Base-by-base conservation (phyloP, 768 basidiomycete species). In the Russula dissimulans region DNA sequence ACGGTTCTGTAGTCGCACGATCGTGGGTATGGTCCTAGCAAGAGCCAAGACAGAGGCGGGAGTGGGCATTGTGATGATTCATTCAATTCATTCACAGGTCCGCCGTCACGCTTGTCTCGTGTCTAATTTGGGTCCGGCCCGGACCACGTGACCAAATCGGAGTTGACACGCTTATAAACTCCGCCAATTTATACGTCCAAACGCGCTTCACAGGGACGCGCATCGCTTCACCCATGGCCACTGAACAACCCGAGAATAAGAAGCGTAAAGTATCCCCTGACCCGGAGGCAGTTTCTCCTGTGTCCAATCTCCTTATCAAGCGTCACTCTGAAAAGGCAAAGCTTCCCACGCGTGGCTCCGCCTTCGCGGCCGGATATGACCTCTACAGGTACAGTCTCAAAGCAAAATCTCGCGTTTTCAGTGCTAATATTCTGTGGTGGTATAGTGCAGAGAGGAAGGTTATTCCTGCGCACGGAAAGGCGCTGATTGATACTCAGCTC, bases 311-410 rank as follows among this genome's bases (percentile, higher is more conserved):
- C 18, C 82, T 92, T 56, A 81, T 99, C 69, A 97, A 97, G 70
- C 82, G 84, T 38, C 84, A 89, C 41, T 92, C 90, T 3, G 81
- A 84, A 17, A 89, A 85, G 68, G 97, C 91, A 29, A 87, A 71
- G 63, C 70, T 92, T 22, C 97, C 97, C 3, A 93, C 89, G 10
- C 82, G 92, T 52, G 95, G 97, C 0, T 92, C 89, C 3, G 73
- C 83, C 2, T 76, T 93, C 51, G 82, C 95, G 2, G 97, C 97
- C 1, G 97, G 97, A 5, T 97, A 98, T 69, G 97, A 99, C 72
- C 77, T 99, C 41, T 95, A 93, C 75, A 88, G 89, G 94, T 91
- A 70, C n/a, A 77, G 64, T 31, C 45, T n/a, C 17, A 22, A 41
- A 32, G 10, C 41, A 42, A 14, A 41, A 17, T 22, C 26, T 17